Evolutionary conservation across 139 green algal genomes (phyloP).

Genomic region (Edaphochlamys debaryana): DNA sequence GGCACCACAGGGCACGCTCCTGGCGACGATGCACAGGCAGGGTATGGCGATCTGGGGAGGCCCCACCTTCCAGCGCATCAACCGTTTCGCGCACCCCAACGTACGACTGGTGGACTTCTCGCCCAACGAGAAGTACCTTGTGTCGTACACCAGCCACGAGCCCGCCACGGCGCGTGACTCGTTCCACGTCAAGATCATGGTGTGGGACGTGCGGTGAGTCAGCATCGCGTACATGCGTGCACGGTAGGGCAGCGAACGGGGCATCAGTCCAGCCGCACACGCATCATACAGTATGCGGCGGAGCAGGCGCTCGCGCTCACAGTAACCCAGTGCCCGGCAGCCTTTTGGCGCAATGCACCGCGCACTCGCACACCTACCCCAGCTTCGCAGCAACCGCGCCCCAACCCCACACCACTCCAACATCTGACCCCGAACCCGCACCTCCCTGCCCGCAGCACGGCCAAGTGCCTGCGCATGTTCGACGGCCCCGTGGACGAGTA

Average conservation of each 20-base stretch:
- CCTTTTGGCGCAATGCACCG: too few species aligned
- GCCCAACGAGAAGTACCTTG: conserved; percentile 88
- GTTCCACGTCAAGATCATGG: conserved; percentile 62
- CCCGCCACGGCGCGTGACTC: conserved; percentile 2
- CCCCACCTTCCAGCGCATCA: conserved; percentile 68
- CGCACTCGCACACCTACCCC: too few species aligned
- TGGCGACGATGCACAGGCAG: conserved; percentile 61
- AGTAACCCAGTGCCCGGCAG: too few species aligned
- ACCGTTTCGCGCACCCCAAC: conserved; percentile 51
- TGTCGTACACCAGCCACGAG: conserved; percentile 76
- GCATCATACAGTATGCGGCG: too few species aligned
- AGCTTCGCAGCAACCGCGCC: too few species aligned
- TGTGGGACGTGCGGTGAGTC: conserved; percentile 83
- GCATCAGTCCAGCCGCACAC: too few species aligned
- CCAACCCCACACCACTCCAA: too few species aligned
- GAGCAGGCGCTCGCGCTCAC: too few species aligned
- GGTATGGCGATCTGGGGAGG: conserved; percentile 95
- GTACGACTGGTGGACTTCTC: conserved; percentile 91
- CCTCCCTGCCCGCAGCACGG: conserved; percentile 45
- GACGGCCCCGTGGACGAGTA: conserved; percentile 82
- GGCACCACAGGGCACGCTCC: conserved; percentile 27
- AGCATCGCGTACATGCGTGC: too few species aligned
- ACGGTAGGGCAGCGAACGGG: too few species aligned
- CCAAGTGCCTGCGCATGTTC: conserved; percentile 72
- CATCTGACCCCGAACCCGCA: too few species aligned